Percentiles rank a stretch among this genome's conserved stretches.
phyloP scores from a whole-genome alignment of 257 asterid species.

The Apocynum venetum region DNA sequence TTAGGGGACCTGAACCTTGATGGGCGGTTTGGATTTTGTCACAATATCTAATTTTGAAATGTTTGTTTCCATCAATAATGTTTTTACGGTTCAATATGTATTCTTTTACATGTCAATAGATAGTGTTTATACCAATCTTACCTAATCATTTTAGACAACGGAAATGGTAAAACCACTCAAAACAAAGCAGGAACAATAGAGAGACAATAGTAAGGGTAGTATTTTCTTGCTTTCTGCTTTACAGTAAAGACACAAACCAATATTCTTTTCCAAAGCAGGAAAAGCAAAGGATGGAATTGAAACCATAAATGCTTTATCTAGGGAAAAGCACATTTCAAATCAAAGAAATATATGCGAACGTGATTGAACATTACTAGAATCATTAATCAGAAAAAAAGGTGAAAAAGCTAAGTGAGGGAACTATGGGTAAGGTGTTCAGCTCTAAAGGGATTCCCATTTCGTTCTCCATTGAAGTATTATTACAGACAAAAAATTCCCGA shows the following conservation, averaged over 20 bases:
- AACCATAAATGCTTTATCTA: slow-evolving; percentile 20
- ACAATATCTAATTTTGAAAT: neutral
- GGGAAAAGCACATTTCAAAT: slow-evolving; percentile 26
- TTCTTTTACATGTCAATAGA: too few species aligned
- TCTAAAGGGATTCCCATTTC: neutral
- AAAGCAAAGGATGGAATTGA: slow-evolving; percentile 36
- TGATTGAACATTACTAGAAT: slow-evolving; percentile 35
- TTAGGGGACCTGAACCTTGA: neutral
- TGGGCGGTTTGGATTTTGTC: neutral
- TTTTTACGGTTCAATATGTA: neutral
- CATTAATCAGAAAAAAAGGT: slow-evolving; percentile 28
- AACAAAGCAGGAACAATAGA: neutral
- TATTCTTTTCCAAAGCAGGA: slow-evolving; percentile 56
- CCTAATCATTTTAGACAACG: too few species aligned
- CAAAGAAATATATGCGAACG: slow-evolving; percentile 21
- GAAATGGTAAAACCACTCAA: neutral
- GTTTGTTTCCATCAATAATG: too few species aligned
- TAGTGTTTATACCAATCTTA: too few species aligned
- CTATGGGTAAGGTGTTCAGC: slow-evolving; percentile 5
- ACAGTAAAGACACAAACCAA: slow-evolving; percentile 33
- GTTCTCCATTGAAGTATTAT: slow-evolving; percentile 10
- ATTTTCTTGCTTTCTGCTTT: slow-evolving; percentile 35
- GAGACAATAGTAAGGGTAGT: slow-evolving; percentile 16
- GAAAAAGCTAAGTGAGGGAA: slow-evolving; percentile 27
- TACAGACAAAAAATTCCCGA: slow-evolving; percentile 9